Percentiles rank a stretch among this genome's conserved stretches.
phyloP scores from a whole-genome alignment of 441 rosid species.

The Raphanus hybrid region DNA sequence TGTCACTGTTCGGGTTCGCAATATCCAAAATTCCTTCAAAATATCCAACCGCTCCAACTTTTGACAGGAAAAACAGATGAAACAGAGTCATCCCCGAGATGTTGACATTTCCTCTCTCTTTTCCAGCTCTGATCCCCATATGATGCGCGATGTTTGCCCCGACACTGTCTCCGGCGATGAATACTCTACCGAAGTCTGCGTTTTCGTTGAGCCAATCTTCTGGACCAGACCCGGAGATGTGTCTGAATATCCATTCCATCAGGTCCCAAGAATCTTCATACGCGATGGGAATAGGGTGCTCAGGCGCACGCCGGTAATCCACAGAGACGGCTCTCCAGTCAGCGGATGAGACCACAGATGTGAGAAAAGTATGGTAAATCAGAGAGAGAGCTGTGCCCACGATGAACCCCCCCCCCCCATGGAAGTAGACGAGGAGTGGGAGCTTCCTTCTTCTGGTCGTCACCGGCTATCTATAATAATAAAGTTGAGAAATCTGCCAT shows the following conservation, averaged over 20 bases:
- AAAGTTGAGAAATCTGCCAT: too few relatives aligned
- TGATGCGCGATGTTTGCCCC: not conserved
- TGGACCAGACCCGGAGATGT: not conserved
- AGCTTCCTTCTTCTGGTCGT: conserved; percentile 20
- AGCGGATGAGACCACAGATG: not conserved
- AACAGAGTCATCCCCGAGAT: conserved; percentile 3
- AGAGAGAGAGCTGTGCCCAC: conserved; percentile 46
- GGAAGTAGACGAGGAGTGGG: conserved; percentile 61
- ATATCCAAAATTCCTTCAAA: conserved; percentile 32
- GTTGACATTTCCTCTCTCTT: conserved; percentile 3
- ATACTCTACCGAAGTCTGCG: not conserved
- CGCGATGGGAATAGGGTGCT: not conserved
- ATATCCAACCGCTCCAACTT: not conserved
- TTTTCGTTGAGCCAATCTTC: not conserved
- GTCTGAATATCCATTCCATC: not conserved
- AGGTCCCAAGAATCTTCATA: conserved; percentile 3
- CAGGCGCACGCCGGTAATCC: conserved; percentile 1
- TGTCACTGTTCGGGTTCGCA: conserved; percentile 35
- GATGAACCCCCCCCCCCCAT: conserved; percentile 59
- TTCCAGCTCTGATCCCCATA: conserved; percentile 27
- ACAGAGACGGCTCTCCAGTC: not conserved
- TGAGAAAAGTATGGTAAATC: conserved; percentile 35
- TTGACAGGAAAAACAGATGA: not conserved
- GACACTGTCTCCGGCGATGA: conserved; percentile 5
- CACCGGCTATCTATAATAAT: too few relatives aligned